phyloP scores from a whole-genome alignment of 805 yeast genomes.

The Millerago galiae region DNA sequence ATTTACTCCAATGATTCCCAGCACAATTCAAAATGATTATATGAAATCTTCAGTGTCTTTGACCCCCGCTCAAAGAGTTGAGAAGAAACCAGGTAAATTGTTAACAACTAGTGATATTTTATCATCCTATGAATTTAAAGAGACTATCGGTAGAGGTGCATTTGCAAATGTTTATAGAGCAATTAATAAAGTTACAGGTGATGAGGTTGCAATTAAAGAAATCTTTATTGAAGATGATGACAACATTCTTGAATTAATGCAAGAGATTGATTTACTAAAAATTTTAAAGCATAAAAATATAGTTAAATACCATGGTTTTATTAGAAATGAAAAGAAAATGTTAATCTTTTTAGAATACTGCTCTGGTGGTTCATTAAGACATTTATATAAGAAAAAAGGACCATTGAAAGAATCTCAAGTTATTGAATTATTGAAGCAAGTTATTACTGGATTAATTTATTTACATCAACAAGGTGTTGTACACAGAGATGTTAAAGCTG shows the following conservation, averaged over 20 bases:
- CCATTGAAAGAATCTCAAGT: slow-evolving; percentile 57
- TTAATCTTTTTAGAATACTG: slow-evolving; percentile 78
- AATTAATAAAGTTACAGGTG: slow-evolving; percentile 55
- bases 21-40: slow-evolving; percentile 1
- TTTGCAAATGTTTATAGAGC: slow-evolving; percentile 84
- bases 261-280: slow-evolving; percentile 69
- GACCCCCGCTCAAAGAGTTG: slow-evolving; percentile 48
- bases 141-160: slow-evolving; percentile 83
- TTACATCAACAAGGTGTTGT: slow-evolving; percentile 62
- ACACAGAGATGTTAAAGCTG: slow-evolving; percentile 73
- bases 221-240: slow-evolving; percentile 69
- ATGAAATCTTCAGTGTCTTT: slow-evolving; percentile 15
- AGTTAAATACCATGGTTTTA: slow-evolving; percentile 87
- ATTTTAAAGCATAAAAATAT: slow-evolving; percentile 82
- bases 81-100: slow-evolving; percentile 32
- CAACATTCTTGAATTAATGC: slow-evolving; percentile 46
- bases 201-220: slow-evolving; percentile 75
- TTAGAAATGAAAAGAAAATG: slow-evolving; percentile 58
- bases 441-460: slow-evolving; percentile 57
- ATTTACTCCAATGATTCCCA: background rate
- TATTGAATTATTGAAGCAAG: slow-evolving; percentile 58
- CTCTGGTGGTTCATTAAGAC: slow-evolving; percentile 58
- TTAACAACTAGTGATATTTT: slow-evolving; percentile 20
- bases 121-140: slow-evolving; percentile 44
- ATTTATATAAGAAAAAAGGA: slow-evolving; percentile 26